phyloP scores from a whole-genome alignment of 1,284 basidiomycete species.

The Limonomyces culmigenus region DNA sequence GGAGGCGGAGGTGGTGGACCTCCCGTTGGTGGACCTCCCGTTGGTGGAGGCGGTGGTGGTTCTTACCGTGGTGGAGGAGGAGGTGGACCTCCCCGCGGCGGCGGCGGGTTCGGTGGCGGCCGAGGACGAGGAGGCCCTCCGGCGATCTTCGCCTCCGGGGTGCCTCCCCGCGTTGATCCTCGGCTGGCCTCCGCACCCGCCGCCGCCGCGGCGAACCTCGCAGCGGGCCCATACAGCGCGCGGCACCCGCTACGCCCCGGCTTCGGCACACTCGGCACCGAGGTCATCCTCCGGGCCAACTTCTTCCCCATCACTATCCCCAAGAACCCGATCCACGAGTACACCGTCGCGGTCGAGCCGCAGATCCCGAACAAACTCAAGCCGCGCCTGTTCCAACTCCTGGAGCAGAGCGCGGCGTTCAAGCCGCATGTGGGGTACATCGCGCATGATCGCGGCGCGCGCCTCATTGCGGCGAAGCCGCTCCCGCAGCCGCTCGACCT shows the following conservation, averaged over 20 bases:
- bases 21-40: slow-evolving; percentile 1
- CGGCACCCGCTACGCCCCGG: slow-evolving; percentile 47
- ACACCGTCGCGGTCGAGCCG: slow-evolving; percentile 37
- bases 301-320: slow-evolving; percentile 43
- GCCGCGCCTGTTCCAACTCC: slow-evolving; percentile 35
- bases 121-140: slow-evolving; percentile 14
- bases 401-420: slow-evolving; percentile 30
- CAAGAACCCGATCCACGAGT: slow-evolving; percentile 37
- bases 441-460: slow-evolving; percentile 44
- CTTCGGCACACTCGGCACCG: slow-evolving; percentile 39
- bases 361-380: slow-evolving; percentile 25
- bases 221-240: slow-evolving; percentile 14
- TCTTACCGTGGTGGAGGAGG: slow-evolving; percentile 12
- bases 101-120: slow-evolving; percentile 12
- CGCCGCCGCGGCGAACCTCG: slow-evolving; percentile 12
- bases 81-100: slow-evolving; percentile 9
- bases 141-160: slow-evolving; percentile 23
- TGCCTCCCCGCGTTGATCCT: slow-evolving; percentile 21
- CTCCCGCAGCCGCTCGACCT: slow-evolving; percentile 41
- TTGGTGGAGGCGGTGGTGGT: neutral
- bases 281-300: slow-evolving; percentile 42
- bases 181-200: slow-evolving; percentile 25
- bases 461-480: slow-evolving; percentile 34
- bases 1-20: slow-evolving; percentile 1
- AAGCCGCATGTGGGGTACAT: slow-evolving; percentile 24